Base-by-base conservation (phyloP, 306 rosid genomes). In the Sphenostylis stenocarpa region DNA sequence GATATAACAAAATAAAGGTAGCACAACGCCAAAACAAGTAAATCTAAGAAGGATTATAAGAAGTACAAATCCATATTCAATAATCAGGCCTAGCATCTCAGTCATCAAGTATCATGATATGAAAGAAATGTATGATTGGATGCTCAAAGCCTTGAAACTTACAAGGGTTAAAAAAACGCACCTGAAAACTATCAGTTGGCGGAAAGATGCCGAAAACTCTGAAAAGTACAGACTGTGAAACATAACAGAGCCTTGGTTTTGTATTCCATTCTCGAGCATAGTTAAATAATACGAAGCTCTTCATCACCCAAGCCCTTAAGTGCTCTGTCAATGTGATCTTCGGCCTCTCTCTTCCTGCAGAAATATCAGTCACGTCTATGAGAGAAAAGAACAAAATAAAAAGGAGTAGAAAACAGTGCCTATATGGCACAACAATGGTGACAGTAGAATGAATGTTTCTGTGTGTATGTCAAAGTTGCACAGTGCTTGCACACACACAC, bases 201-300 rank as follows among this genome's bases (percentile, higher is more conserved):
- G 89, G 86, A 72, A 90, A 83, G 84, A 85, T 83, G 84, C 80
- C 86, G 88, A 95, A 92, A 77, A 90, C 82, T 79, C 86, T 89
- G 79, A 69, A 89, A 75, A 95, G 91, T 82, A 92, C 93, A 2
- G 81, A 86, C 70, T 95, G 98, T 43, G 97, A 93, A 73, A 92
- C 93, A 73, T 95, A 92, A 84, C 96, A 92, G 58, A 83, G 86
- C 81, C 90, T 95, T 36, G 98, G 93, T 71, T 90, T 95, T 24
- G 97, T 84, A 84, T 95, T 95, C 98, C 97, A 95, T 75, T 95
- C 97, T 64, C 97, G 85, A 51, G 89, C 71, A 81, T 92, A 89
- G 62, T 85, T 91, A 84, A 95, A 82, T 57, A 92, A 84, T 75
- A 74, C 77, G 84, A 29, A 89, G 83, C 87, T 95, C 96, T 58